Conservation (phyloP, 345 rosid genomes). For the Hibiscus mutabilis region DNA sequence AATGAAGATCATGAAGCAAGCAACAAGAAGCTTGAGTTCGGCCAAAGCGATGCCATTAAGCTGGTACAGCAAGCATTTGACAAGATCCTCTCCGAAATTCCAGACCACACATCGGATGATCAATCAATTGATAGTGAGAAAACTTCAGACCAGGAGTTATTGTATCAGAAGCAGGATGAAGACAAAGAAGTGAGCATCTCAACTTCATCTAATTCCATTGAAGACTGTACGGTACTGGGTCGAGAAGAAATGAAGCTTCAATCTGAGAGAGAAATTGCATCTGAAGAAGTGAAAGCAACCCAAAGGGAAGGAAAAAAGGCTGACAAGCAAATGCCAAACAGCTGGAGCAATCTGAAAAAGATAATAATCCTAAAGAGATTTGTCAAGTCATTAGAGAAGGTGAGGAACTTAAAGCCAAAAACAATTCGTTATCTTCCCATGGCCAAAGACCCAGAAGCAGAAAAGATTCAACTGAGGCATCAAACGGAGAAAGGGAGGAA, state of each 20-base stretch:
- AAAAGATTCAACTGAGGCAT: slow-evolving; percentile 61
- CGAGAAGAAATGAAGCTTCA: slow-evolving; percentile 13
- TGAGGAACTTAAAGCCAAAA: slow-evolving; percentile 43
- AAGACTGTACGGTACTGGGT: slow-evolving; percentile 6
- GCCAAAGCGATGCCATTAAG: slow-evolving; percentile 51
- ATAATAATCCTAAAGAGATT: slow-evolving; percentile 65
- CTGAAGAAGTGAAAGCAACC: slow-evolving; percentile 25
- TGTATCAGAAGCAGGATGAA: slow-evolving; percentile 27
- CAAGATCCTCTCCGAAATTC: slow-evolving; percentile 69
- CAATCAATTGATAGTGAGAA: slow-evolving; percentile 35
- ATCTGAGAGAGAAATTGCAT: background rate
- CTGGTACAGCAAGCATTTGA: slow-evolving; percentile 75
- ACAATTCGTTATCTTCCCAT: slow-evolving; percentile 34
- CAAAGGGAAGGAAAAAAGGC: slow-evolving; percentile 24
- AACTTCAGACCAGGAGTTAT: slow-evolving; percentile 32
- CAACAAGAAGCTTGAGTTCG: slow-evolving; percentile 26
- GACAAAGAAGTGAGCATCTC: slow-evolving; percentile 23
- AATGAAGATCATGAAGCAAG: slow-evolving; percentile 27
- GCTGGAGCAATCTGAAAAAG: slow-evolving; percentile 83
- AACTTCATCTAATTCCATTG: slow-evolving; percentile 15
- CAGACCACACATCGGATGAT: slow-evolving; percentile 48
- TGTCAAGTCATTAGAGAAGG: slow-evolving; percentile 67
- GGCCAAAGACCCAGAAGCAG: slow-evolving; percentile 50
- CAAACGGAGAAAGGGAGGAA: slow-evolving; percentile 57
- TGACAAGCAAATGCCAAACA: slow-evolving; percentile 39